Evolutionary conservation across 208 protist species (phyloP).

Genomic region (Leishmania turanica): DNA sequence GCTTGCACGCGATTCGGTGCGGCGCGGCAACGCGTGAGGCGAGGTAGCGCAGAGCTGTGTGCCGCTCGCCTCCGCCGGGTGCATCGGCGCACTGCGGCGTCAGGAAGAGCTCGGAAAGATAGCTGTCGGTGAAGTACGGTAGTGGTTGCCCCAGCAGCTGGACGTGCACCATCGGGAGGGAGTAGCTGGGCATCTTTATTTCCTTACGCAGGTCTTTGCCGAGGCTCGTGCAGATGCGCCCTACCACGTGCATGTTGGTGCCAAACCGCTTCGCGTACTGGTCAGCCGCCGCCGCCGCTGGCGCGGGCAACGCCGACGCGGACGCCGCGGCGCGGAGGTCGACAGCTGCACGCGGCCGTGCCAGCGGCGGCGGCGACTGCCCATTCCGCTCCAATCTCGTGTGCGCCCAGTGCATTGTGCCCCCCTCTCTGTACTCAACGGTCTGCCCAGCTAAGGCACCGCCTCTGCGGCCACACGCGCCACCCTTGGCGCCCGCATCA

Average conservation of each 20-base stretch:
- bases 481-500: neutral
- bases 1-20: slow-evolving; percentile 57
- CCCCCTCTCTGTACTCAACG: neutral
- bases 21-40: slow-evolving; percentile 40
- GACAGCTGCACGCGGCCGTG: neutral
- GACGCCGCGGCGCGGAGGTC: neutral
- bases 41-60: slow-evolving; percentile 59
- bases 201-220: slow-evolving; percentile 66
- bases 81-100: neutral
- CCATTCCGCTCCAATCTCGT: neutral
- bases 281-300: slow-evolving; percentile 19
- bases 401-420: neutral
- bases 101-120: slow-evolving; percentile 50
- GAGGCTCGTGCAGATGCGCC: slow-evolving; percentile 66
- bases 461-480: neutral
- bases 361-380: neutral
- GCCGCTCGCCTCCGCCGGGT: neutral
- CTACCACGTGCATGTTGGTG: slow-evolving; percentile 45
- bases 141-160: slow-evolving; percentile 53
- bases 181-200: slow-evolving; percentile 58
- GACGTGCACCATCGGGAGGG: slow-evolving; percentile 55
- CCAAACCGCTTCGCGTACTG: slow-evolving; percentile 58
- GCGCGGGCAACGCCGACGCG: neutral
- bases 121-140: slow-evolving; percentile 68
- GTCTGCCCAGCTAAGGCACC: neutral